Base-by-base conservation (phyloP, 768 basidiomycete species). In the Suillus subluteus region DNA sequence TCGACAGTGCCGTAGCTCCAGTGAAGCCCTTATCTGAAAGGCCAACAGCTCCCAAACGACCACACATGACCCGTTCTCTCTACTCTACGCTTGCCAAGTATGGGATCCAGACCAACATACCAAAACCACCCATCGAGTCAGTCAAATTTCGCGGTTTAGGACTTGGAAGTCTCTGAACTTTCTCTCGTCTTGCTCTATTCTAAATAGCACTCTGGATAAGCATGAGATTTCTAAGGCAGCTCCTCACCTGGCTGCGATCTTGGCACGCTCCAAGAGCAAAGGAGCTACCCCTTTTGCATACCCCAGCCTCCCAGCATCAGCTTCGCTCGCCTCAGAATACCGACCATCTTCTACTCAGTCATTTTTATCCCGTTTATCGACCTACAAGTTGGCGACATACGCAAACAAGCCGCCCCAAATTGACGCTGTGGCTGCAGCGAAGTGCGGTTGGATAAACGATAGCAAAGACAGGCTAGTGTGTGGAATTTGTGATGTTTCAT, bases 61-160 rank as follows among this genome's bases (percentile, higher is more conserved):
- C 81, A 54, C 77, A 81, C 26, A 75, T 85, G 65, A 81, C 84
- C 7, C 87, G 83, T 16, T 89, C 91, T 1, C 73, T 95, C 3
- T 95, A 94, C 75, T 88, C 92, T 2, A 91, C 91, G 3, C 82
- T 95, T 54, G 84, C 90, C 55, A 94, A 92, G 78, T 92, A 94
- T 73, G 90, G 90, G 6, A 85, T 91, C 50, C 87, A 82, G 71
- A 78, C 83, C 15, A 88, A 83, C 71, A 82, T 84, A 65, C 62
- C 80, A 12, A 78, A 73, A 58, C 73, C 80, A 74, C 76, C 74
- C 35, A 67, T 62, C 55, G 62, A 63, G 70, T 73, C 21, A 72
- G 75, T 65, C 63, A 73, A 35, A 66, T 75, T 66, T 67, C 59
- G 38, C 63, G 35, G 30, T 66, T 43, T 66, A 5, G 41, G 46